Percentiles rank a stretch among this genome's conserved stretches.
Conservation (phyloP, 257 asterid genomes). For the Solanum chiquidenum region DNA sequence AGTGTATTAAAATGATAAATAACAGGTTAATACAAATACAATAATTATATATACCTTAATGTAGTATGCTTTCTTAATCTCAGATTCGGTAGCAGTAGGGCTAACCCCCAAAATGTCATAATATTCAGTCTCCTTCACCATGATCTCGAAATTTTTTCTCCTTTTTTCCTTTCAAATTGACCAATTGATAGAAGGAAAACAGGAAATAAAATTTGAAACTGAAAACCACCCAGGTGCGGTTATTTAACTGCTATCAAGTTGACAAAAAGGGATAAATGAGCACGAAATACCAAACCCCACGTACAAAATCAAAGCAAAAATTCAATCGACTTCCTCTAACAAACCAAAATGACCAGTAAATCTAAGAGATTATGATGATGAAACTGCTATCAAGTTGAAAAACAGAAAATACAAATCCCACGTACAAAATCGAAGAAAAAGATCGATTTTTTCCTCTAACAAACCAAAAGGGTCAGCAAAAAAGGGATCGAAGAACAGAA, state of each 20-base stretch:
- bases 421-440: background rate
- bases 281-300: background rate
- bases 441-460: background rate
- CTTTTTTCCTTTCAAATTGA: background rate
- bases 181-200: background rate
- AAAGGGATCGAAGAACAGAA: background rate
- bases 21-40: background rate
- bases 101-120: constrained; percentile 70
- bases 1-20: background rate
- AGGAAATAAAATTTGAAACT: background rate
- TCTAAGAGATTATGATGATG: background rate
- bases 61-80: constrained; percentile 70
- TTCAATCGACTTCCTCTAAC: background rate
- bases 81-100: constrained; percentile 58
- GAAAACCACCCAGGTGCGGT: background rate
- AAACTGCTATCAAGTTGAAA: background rate
- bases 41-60: constrained; percentile 29
- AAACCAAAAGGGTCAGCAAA: background rate
- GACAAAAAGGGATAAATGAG: background rate
- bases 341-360: background rate
- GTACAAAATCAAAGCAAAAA: background rate
- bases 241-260: background rate
- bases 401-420: background rate
- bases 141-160: background rate
- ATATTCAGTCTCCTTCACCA: constrained; percentile 77